Evolutionary conservation across 768 basidiomycete species (phyloP), one percentile per base, ranked within the genome.

Genomic region (Rickenella mellea): DNA sequence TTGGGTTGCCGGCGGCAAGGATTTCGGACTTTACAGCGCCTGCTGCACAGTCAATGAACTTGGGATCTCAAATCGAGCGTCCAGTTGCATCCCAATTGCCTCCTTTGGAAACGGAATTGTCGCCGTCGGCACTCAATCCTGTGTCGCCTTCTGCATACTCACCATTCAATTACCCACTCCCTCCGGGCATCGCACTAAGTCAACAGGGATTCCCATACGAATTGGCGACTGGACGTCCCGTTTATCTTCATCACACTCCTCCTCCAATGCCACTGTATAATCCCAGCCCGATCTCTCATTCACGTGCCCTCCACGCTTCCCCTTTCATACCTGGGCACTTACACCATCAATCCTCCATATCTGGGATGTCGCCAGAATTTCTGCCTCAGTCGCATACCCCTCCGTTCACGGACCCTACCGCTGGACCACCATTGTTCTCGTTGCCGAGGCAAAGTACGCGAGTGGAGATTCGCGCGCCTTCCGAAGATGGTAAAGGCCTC

Each of bases 201-300:
- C 74, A 78, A 41, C 79, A 83, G 46, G 87, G 87, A 25, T 70
- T 86, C 64, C 69, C 84, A n/a, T 89, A 80, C 55, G 87, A 90
- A 58, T 55, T 88, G 40, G 78, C 84, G 11, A 88, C 84, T 4
- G 88, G 88, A 29, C 84, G 83, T 28, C 75, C 84, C 9, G 79
- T 90, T 26, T 82, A 81, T 51, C 67, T 89, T 22, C 73, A 78
- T 47, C 61, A 59, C 9, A 46, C 57, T 1, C 51, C 51, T 4
- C 53, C 45, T 2, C 72, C 76, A 15, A 66, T 70, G 2, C 67
- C 70, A 22, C 70, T 83, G 66, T 83, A 76, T 54, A 78, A 76
- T 38, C 78, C 80, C 39, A 78, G 75, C n/a, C 79, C 82, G 12
- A 54, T 78, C 42, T 69, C 80, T 50, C 76, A 73, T 45, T 63